Conservation (phyloP, 208 protist species). For the Trypanosomatidae sp. region DNA sequence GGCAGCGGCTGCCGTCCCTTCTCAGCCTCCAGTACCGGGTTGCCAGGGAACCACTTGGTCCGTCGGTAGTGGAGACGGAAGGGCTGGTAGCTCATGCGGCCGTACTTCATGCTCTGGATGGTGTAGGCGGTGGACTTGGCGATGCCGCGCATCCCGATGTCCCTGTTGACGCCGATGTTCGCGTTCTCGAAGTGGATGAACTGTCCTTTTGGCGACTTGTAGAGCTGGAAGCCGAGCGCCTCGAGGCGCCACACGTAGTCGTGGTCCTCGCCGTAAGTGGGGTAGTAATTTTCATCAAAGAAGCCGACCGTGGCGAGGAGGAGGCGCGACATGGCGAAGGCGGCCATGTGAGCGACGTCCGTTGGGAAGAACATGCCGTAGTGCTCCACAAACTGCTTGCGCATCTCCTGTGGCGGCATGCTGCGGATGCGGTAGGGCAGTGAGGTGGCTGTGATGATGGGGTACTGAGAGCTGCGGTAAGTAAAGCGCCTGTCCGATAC, state of each 20-base stretch:
- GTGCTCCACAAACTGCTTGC: conserved; percentile 8
- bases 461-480: conserved; percentile 8
- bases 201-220: conserved; percentile 5
- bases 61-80: conserved; percentile 26
- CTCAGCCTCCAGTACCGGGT: background rate
- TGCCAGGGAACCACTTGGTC: conserved; percentile 17
- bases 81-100: conserved; percentile 24
- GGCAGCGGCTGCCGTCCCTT: background rate
- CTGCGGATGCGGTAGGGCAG: conserved; percentile 45
- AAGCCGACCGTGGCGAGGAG: conserved; percentile 39
- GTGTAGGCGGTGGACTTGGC: conserved; percentile 13
- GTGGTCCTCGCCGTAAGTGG: conserved; percentile 55
- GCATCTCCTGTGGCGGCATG: conserved; percentile 19
- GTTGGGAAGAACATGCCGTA: conserved; percentile 35
- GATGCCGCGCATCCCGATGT: conserved; percentile 5
- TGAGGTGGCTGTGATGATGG: conserved; percentile 29
- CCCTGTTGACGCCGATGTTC: conserved; percentile 9
- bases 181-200: conserved; percentile 26
- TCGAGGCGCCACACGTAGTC: conserved; percentile 32
- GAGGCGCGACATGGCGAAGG: conserved; percentile 40
- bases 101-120: background rate
- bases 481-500: conserved; percentile 6
- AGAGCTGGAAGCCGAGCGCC: conserved; percentile 25
- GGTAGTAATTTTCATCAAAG: conserved; percentile 66
- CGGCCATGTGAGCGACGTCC: conserved; percentile 14